These are phyloP conservation scores for Helianthus tuberosus DNA, from an alignment of 129 eudicot species.

Conservation along the genomic window DNA sequence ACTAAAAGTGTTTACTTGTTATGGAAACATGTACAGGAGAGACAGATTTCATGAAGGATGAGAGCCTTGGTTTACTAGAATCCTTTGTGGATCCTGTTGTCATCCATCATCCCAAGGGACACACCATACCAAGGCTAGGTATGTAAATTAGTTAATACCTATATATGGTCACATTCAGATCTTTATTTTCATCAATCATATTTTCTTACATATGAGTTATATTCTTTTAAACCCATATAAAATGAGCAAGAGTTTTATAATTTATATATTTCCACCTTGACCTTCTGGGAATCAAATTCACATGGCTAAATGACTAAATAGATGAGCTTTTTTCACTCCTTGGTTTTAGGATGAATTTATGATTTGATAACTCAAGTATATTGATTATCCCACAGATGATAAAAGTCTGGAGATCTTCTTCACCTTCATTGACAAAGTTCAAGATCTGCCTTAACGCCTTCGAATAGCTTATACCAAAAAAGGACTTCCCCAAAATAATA, in stretches of 20 bases:
- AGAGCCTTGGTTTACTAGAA: slow-evolving; percentile 9
- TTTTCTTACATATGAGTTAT: too few relatives aligned
- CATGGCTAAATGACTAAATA: too few relatives aligned
- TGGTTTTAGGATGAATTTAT: too few relatives aligned
- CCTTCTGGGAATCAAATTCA: too few relatives aligned
- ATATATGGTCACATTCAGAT: too few relatives aligned
- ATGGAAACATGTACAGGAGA: slow-evolving; percentile 20
- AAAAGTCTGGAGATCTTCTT: slow-evolving; percentile 22
- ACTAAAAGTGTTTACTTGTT: too few relatives aligned
- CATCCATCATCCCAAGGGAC: slow-evolving; percentile 36
- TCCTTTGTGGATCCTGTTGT: slow-evolving; percentile 26
- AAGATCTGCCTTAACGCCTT: slow-evolving; percentile 3
- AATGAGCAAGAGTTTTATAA: too few relatives aligned
- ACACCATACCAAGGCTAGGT: slow-evolving; percentile 38
- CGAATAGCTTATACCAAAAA: not conserved
- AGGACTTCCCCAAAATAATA: too few relatives aligned
- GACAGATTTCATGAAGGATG: slow-evolving; percentile 30
- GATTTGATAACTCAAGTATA: not conserved
- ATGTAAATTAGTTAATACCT: not conserved
- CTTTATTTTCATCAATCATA: too few relatives aligned
- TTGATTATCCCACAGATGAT: slow-evolving; percentile 25
- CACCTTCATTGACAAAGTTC: slow-evolving; percentile 28
- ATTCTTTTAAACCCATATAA: too few relatives aligned
- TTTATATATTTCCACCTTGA: too few relatives aligned
- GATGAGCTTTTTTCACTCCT: too few relatives aligned